Conservation (phyloP, 2,329 filamentous ascomycete genomes). For the Diaporthe caulivora region DNA sequence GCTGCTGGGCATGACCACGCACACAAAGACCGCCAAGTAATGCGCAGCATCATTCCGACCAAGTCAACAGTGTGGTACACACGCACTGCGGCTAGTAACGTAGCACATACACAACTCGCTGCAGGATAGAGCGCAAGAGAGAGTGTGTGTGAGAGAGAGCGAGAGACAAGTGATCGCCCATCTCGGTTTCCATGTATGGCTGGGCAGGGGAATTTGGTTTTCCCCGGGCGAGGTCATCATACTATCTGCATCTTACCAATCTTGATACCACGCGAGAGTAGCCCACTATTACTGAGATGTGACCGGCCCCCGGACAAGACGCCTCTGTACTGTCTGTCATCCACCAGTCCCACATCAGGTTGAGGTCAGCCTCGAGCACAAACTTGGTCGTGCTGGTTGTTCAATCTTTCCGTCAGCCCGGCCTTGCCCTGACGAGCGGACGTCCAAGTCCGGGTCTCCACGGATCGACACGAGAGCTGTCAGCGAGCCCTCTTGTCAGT, state of each 20-base stretch:
- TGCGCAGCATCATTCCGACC: neutral
- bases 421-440: neutral
- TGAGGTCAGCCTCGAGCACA: constrained; percentile 16
- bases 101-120: neutral
- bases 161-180: neutral
- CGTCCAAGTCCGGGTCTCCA: constrained; percentile 4
- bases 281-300: neutral
- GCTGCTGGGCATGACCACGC: neutral
- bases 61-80: neutral
- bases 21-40: constrained; percentile 7
- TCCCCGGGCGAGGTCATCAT: constrained; percentile 5
- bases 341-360: neutral
- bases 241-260: constrained; percentile 1
- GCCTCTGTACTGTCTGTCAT: constrained; percentile 3
- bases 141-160: too few species aligned
- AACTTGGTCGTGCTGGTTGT: neutral
- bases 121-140: neutral
- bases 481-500: neutral
- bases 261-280: neutral
- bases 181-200: neutral
- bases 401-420: constrained; percentile 12
- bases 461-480: constrained; percentile 9
- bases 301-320: neutral
- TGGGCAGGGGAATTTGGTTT: neutral
- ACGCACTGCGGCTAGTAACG: neutral